Percentiles rank a stretch among this genome's conserved stretches.
These are phyloP conservation scores for Sclerospora graminicola DNA, from an alignment of 352 stramenopile species.

Conservation along the genomic window DNA sequence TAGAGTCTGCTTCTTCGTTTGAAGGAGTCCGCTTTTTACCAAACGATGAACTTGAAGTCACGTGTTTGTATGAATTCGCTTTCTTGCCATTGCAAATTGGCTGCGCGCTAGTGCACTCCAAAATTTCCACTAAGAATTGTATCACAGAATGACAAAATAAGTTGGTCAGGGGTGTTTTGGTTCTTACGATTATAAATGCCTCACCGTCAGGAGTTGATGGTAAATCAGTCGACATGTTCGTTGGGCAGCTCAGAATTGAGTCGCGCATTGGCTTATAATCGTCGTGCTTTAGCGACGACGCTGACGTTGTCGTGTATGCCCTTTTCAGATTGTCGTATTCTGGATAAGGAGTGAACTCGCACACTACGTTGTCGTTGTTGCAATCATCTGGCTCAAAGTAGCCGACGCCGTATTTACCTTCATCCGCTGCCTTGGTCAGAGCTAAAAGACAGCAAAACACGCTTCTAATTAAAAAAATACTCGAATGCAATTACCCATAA, in stretches of 20 bases:
- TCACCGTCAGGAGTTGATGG: constrained; percentile 29
- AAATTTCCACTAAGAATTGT: constrained; percentile 19
- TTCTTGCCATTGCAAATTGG: constrained; percentile 43
- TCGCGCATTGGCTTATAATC: constrained; percentile 28
- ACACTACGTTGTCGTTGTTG: constrained; percentile 35
- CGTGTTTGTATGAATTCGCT: constrained; percentile 44
- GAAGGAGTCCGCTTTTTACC: constrained; percentile 22
- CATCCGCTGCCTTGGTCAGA: constrained; percentile 25
- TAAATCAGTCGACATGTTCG: constrained; percentile 30
- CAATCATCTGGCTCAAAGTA: constrained; percentile 59
- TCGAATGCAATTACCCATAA: no score
- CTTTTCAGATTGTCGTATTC: constrained; percentile 36
- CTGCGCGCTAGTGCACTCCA: constrained; percentile 39
- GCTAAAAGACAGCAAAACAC: neutral
- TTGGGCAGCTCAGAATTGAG: constrained; percentile 29
- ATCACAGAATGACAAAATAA: no score
- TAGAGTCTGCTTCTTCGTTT: constrained; percentile 5
- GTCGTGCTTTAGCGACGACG: constrained; percentile 31
- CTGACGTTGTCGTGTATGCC: constrained; percentile 37
- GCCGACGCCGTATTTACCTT: constrained; percentile 48
- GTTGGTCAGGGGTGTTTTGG: no score
- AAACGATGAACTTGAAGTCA: constrained; percentile 9
- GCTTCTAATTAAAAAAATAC: no score
- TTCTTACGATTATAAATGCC: neutral
- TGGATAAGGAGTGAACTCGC: constrained; percentile 43